These are phyloP conservation scores for Rhizophagus clarus DNA, from an alignment of 192 early-diverging fungal genomes.

Conservation along the genomic window DNA sequence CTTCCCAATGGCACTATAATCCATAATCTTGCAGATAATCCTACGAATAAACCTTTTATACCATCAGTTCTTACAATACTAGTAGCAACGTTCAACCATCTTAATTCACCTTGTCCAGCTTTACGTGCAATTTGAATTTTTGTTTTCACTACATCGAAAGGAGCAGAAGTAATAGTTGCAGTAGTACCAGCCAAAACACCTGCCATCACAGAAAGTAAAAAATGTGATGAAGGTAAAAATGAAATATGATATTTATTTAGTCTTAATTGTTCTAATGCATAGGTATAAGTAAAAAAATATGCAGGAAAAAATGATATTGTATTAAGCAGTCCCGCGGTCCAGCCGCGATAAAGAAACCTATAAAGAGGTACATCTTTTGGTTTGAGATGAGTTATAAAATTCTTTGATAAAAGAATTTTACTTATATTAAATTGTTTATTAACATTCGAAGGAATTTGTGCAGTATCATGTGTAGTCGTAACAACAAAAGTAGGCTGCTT, in stretches of 20 bases:
- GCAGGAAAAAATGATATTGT: constrained; percentile 25
- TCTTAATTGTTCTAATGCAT: constrained; percentile 3
- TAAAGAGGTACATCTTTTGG: constrained; percentile 19
- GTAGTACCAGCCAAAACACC: constrained; percentile 26
- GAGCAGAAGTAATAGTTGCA: constrained; percentile 29
- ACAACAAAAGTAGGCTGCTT: background rate
- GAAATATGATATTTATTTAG: background rate
- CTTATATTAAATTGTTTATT: background rate
- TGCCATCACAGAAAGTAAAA: constrained; percentile 28
- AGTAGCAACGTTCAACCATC: constrained; percentile 12
- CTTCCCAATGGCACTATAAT: constrained; percentile 28
- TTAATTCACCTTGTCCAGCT: background rate
- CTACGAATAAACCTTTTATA: constrained; percentile 24
- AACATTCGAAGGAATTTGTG: background rate
- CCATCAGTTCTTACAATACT: constrained; percentile 11
- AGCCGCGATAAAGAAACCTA: constrained; percentile 26
- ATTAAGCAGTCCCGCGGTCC: constrained; percentile 8
- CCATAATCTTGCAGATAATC: constrained; percentile 18
- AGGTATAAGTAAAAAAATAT: constrained; percentile 28
- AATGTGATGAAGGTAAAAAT: constrained; percentile 4
- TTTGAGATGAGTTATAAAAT: constrained; percentile 28
- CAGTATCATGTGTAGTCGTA: background rate
- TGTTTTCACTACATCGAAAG: constrained; percentile 34
- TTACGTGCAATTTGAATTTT: constrained; percentile 30
- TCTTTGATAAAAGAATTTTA: background rate